Evolutionary conservation across 1,284 basidiomycete genomes (phyloP), one percentile per base, ranked within the genome.

Genomic region (Schizophyllum commune): DNA sequence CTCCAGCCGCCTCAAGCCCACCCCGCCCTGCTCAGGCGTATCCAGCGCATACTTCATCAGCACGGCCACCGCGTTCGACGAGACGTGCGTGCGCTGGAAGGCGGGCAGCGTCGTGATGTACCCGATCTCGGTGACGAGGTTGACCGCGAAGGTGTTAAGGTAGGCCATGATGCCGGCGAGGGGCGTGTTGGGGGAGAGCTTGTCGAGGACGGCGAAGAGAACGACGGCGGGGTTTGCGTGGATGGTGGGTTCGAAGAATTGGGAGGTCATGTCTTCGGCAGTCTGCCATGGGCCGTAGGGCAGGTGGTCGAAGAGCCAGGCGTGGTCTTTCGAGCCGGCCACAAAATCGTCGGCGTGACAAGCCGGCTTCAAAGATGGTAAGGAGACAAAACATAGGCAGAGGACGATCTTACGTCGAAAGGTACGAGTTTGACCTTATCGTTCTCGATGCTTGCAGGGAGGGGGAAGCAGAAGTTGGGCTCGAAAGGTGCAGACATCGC

Each of bases 31-130:
- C 2, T 68, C 65, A 0, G 81, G 81, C 5, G 78, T 2, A 33
- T 84, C 78, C 32, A 90, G 75, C n/a, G 75, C 71, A 65, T 83
- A 85, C 21, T 77, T 77, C 57, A 90, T 69, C 21, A 91, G 70
- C 11, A 89, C 70, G 0, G 83, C 83, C 34, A 83, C 75, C 0
- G 86, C 82, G 68, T 88, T 84, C 8, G 83, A 78, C 6, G 79
- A 75, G 58, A 91, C 80, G 65, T 88, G 83, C 2, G 84, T 87
- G 39, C 83, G 76, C 63, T 88, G 87, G 70, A 85, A 89, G 1
- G 70, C 69, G 1, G 84, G 85, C 7, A 85, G 74, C 54, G 81
- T 77, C 61, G 83, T 67, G 9, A 83, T 71, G 58, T 70, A 77
- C 1, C 77, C 83, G 61, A 88, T 77, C 64, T 88, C 83, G 3